Evolutionary conservation across 805 yeast genomes (phyloP), one percentile per base, ranked within the genome.

Genomic region (Cyberlindnera misumaiensis): DNA sequence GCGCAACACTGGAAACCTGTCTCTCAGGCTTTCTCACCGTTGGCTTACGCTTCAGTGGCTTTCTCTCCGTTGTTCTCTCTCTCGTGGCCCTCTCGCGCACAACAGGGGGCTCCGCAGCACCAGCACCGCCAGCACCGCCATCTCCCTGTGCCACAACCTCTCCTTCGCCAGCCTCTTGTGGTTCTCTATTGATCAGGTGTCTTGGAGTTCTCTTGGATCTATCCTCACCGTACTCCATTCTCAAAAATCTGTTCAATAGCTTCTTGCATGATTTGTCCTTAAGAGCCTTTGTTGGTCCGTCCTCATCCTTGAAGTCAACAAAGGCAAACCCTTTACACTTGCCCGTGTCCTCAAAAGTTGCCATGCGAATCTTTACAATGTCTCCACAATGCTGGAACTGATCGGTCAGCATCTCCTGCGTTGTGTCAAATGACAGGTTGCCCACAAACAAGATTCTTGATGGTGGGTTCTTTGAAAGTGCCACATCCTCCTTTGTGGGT

Each of bases 291-390:
- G 93, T 83, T 24, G 96, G 89, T 8, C 93, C 89, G 28, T 74
- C 77, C 46, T 82, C 85, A 47, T 79, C 80, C 45, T 68, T 74
- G 64, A 89, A 90, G 60, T 90, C 97, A 27, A 90, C 66, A 55
- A 93, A 90, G 1, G 96, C 88, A 66, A 90, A 90, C 2, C 97
- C 97, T 61, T 93, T 93, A 68, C 97, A 90, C 58, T 89, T 90
- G 1, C 97, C 97, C 36, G 83, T 67, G 58, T 90, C 98, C 63
- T 93, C 88, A 62, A 90, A 90, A n/a, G 98, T 89, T 4, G 97
- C 97, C 94, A 89, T 90, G 60, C 98, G 75, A 38, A 90, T 76
- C 48, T 76, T 76, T 22, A 69, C 63, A 42, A 94, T 90, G 46
- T 83, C 88, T 29, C 97, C 97, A 63, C 95, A 88, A 53, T 83